Percentiles rank a stretch among this genome's conserved stretches.
Evolutionary conservation across 2,329 filamentous ascomycete species (phyloP).

Genomic region (Cyphellophora attinorum): DNA sequence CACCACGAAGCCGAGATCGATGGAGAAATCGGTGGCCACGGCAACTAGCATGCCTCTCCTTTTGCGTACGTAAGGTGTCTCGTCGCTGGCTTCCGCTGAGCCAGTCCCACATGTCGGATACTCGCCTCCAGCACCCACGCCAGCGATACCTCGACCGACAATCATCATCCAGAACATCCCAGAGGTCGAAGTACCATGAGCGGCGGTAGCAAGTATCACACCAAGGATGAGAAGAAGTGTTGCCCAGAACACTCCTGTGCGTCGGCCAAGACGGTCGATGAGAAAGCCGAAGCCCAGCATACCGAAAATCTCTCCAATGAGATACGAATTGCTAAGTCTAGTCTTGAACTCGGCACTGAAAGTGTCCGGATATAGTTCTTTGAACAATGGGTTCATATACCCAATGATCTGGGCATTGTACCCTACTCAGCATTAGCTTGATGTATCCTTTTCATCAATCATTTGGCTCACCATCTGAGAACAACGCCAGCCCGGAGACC

Average conservation of each 20-base stretch:
- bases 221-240: slow-evolving; percentile 39
- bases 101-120: slow-evolving; percentile 60
- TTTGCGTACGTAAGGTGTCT: slow-evolving; percentile 68
- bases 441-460: too few species aligned
- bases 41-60: slow-evolving; percentile 87
- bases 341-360: slow-evolving; percentile 34
- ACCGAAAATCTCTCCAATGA: slow-evolving; percentile 48
- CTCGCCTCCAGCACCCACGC: slow-evolving; percentile 38
- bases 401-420: slow-evolving; percentile 29
- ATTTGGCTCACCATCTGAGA: slow-evolving; percentile 30
- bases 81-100: slow-evolving; percentile 72
- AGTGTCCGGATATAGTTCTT: slow-evolving; percentile 23
- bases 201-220: slow-evolving; percentile 37
- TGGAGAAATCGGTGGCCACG: slow-evolving; percentile 68
- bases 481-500: slow-evolving; percentile 27
- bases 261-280: slow-evolving; percentile 42
- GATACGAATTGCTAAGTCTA: slow-evolving; percentile 45
- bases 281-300: slow-evolving; percentile 45
- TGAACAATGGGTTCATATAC: slow-evolving; percentile 28
- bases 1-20: slow-evolving; percentile 74
- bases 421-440: too few species aligned
- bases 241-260: slow-evolving; percentile 38
- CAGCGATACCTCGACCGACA: slow-evolving; percentile 64
- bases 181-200: slow-evolving; percentile 28
- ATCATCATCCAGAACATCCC: slow-evolving; percentile 50